Percentiles rank a stretch among this genome's conserved stretches.
Conservation (phyloP, 805 yeast genomes). For the Henningerozyma blattae region DNA sequence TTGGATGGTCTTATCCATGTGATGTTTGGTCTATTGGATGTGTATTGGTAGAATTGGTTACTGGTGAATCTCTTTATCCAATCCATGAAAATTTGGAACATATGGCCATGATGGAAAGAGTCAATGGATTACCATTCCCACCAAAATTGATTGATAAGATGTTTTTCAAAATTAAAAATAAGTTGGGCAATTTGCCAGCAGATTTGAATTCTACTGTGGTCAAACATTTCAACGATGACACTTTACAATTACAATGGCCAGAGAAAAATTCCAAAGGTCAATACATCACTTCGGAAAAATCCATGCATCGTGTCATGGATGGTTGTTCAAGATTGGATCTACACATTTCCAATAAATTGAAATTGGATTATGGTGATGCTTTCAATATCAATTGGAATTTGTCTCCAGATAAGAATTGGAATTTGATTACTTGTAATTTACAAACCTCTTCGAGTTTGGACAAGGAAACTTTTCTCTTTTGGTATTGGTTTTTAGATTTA, state of each 20-base stretch:
- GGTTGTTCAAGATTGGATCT: conserved; percentile 21
- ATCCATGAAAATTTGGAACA: conserved; percentile 94
- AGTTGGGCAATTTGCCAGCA: conserved; percentile 22
- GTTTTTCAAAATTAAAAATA: conserved; percentile 21
- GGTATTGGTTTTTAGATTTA: conserved; percentile 73
- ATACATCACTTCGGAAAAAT: conserved; percentile 17
- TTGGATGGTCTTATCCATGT: conserved; percentile 96
- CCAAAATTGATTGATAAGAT: conserved; percentile 23
- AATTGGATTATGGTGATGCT: conserved; percentile 17
- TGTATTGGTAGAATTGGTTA: conserved; percentile 76
- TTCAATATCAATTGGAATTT: conserved; percentile 21
- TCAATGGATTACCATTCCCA: conserved; percentile 44
- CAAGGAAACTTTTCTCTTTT: conserved; percentile 59
- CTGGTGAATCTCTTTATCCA: conserved; percentile 90
- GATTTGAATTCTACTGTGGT: conserved; percentile 23
- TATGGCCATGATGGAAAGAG: conserved; percentile 85
- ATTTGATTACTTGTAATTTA: conserved; percentile 3
- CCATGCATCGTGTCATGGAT: conserved; percentile 20
- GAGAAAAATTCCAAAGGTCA: conserved; percentile 19
- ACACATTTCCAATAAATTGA: conserved; percentile 18
- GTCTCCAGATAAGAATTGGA: conserved; percentile 22
- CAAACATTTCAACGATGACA: conserved; percentile 19
- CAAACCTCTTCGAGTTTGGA: conserved; percentile 17
- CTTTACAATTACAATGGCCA: conserved; percentile 20
- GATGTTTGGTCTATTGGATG: conserved; percentile 97